Base-by-base conservation (phyloP, 768 basidiomycete species). In the Pleurotus cornucopiae region DNA sequence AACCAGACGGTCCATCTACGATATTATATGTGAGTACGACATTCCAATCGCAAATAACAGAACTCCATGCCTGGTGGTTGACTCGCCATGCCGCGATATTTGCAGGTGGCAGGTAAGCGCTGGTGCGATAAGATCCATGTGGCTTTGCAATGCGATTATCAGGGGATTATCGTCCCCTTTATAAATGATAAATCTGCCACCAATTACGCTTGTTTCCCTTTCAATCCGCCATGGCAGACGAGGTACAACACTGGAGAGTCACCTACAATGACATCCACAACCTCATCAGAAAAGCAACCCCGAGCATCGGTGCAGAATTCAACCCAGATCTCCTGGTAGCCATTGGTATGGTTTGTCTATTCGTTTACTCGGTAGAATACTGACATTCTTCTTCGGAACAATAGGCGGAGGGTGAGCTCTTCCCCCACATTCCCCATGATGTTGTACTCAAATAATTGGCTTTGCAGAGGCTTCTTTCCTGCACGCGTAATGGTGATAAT, bases 241-340 rank as follows among this genome's bases (percentile, higher is more conserved):
- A 77, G 65, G 75, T 82, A 40, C 69, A 85, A 64, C 90, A 91
- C 66, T 63, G 81, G 67, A 84, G 76, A 55, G 76, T 86, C 55
- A 95, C 92, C 16, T 97, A 97, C 76, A 95, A 96, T 64, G 88
- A 96, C 49, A 85, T 96, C 54, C 94, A 97, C 78, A 91, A 91
- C 61, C 78, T 93, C 59, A 94, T 96, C 63, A 84, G 84, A 63
- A 74, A 71, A 11, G 76, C 79, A 1, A 84, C 88, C 1, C 76
- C 76, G 47, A 76, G 80, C 64, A 93, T 98, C 63, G 86, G 84
- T 30, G 68, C 68, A 3, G 79, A 85, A 45, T 98, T 95, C 73
- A 88, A 88, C 63, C 93, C 93, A n/a, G 85, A 93, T 68, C 70
- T 93, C 58, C 73, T 95, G 64, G 80, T 95, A 57, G 91, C 91